Conservation (phyloP, 768 basidiomycete species). For the Naganishia friedmannii region DNA sequence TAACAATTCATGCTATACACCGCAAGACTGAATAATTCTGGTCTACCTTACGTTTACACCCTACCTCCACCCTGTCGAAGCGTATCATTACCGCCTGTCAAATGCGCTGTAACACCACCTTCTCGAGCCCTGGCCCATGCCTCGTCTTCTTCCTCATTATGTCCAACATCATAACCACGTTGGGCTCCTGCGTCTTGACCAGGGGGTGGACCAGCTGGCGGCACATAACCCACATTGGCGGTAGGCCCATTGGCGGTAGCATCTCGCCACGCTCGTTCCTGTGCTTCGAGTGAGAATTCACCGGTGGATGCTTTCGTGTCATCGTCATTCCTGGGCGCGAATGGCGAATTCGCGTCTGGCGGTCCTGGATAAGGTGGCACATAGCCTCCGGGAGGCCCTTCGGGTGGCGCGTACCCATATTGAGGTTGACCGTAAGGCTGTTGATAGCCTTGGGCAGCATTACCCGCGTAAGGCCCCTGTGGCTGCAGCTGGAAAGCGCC, state of each 20-base stretch:
- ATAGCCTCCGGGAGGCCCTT: conserved; percentile 40
- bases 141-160: conserved; percentile 48
- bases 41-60: background rate
- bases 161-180: conserved; percentile 33
- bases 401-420: conserved; percentile 24
- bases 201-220: background rate
- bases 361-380: conserved; percentile 51
- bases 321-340: conserved; percentile 18
- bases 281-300: conserved; percentile 23
- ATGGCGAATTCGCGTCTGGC: conserved; percentile 31
- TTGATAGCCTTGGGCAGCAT: conserved; percentile 22
- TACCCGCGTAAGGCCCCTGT: conserved; percentile 32
- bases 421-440: conserved; percentile 29
- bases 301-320: background rate
- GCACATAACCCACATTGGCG: conserved; percentile 29
- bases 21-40: background rate
- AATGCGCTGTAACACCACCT: conserved; percentile 44
- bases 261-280: conserved; percentile 30
- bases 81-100: conserved; percentile 35
- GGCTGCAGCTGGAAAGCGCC: conserved; percentile 29
- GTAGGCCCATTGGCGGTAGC: conserved; percentile 41
- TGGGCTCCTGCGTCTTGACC: conserved; percentile 25
- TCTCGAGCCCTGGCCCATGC: conserved; percentile 48
- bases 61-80: conserved; percentile 11
- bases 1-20: background rate